Evolutionary conservation across 345 rosid genomes (phyloP).

Genomic region (Trapa bicornis): DNA sequence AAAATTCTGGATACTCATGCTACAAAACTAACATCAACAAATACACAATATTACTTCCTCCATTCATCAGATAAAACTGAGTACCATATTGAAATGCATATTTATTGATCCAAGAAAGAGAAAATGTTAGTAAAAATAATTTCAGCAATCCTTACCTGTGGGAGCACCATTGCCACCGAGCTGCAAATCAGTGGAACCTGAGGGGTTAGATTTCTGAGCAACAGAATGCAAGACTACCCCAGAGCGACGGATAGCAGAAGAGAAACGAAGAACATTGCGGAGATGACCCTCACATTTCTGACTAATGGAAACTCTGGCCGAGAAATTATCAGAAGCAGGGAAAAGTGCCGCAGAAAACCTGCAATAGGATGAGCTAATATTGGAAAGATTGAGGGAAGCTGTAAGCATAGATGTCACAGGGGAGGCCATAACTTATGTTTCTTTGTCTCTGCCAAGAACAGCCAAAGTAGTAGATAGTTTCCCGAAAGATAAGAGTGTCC

Average conservation of each 20-base stretch:
- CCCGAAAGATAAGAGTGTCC: too few species aligned
- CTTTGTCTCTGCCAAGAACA: not conserved
- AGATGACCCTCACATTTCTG: not conserved
- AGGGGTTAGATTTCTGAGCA: not conserved
- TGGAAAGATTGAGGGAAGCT: conserved; percentile 5
- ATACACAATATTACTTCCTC: not conserved
- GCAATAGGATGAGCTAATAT: not conserved
- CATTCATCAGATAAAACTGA: not conserved
- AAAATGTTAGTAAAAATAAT: not conserved
- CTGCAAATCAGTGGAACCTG: not conserved
- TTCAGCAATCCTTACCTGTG: conserved; percentile 4
- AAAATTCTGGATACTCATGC: not conserved
- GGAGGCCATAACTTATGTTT: not conserved
- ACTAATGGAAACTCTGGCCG: conserved; percentile 1
- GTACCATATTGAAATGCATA: not conserved
- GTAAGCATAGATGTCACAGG: not conserved
- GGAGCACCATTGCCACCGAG: not conserved
- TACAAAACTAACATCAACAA: not conserved
- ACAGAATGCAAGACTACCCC: not conserved
- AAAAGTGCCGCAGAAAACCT: not conserved
- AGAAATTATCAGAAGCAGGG: conserved; percentile 1
- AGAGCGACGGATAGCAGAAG: not conserved
- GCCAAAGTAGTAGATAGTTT: not conserved
- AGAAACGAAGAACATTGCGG: not conserved
- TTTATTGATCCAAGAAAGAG: not conserved